Conservation (phyloP, 2,329 filamentous ascomycete species). For the Mollisia scopiformis region DNA sequence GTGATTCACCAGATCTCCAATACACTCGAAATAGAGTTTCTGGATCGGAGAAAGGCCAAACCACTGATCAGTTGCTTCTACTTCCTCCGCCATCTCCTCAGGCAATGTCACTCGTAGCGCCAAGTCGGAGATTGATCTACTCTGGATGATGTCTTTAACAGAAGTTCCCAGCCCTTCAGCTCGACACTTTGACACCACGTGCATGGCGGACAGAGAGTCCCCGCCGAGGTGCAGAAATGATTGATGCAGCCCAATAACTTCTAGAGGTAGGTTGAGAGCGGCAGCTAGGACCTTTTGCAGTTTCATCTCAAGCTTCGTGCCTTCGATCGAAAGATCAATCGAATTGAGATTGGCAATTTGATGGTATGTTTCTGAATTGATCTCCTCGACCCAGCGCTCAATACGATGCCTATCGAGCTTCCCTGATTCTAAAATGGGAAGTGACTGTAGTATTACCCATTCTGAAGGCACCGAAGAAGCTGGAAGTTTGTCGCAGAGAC, state of each 20-base stretch:
- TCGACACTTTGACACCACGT: constrained; percentile 16
- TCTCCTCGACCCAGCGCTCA: not conserved
- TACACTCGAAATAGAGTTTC: no score
- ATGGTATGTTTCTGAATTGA: constrained; percentile 3
- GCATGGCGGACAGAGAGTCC: constrained; percentile 30
- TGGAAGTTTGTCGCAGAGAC: no score
- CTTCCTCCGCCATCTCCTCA: no score
- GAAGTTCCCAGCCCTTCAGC: constrained; percentile 16
- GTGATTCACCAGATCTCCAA: no score
- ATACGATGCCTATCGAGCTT: constrained; percentile 6
- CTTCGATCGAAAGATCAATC: not conserved
- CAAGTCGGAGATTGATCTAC: constrained; percentile 22
- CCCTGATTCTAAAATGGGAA: not conserved
- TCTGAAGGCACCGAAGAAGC: no score
- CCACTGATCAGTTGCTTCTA: no score
- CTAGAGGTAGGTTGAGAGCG: not conserved
- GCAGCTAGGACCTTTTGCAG: not conserved
- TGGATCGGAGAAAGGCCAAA: no score
- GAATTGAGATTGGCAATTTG: not conserved
- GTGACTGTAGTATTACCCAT: constrained; percentile 3
- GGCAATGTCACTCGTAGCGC: constrained; percentile 5
- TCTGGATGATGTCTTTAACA: constrained; percentile 26
- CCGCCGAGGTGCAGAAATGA: constrained; percentile 26
- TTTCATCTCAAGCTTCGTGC: not conserved
- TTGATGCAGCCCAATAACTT: not conserved